A percentile compares a stretch with the other conserved stretches of the same genome.
Evolutionary conservation across 768 basidiomycete genomes (phyloP).

Genomic region (Erythrobasidium yunnanense): DNA sequence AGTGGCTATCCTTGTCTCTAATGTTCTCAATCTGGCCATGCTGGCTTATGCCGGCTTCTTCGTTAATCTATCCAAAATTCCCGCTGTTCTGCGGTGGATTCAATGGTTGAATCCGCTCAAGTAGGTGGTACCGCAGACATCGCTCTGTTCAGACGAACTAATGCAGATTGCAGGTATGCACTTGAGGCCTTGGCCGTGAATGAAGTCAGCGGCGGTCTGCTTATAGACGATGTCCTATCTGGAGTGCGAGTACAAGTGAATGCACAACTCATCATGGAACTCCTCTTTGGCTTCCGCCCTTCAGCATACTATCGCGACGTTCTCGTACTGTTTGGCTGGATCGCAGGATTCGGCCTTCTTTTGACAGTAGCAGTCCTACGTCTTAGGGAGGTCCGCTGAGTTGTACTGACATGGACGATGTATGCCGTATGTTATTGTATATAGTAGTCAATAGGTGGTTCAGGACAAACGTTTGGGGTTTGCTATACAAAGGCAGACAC

Average conservation of each 20-base stretch:
- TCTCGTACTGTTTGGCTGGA: slow-evolving; percentile 72
- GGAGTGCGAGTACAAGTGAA: slow-evolving; percentile 74
- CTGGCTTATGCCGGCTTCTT: slow-evolving; percentile 44
- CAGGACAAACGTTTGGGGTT: too few species aligned
- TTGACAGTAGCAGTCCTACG: slow-evolving; percentile 57
- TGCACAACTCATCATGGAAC: slow-evolving; percentile 72
- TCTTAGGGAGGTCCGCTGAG: slow-evolving; percentile 11
- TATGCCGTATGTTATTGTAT: too few species aligned
- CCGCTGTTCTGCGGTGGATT: slow-evolving; percentile 83
- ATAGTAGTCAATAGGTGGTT: too few species aligned
- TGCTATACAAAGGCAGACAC: too few species aligned
- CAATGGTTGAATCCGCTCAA: slow-evolving; percentile 82
- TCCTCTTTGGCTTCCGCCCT: slow-evolving; percentile 76
- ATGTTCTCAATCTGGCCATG: slow-evolving; percentile 43
- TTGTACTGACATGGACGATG: too few species aligned
- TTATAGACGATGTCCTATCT: slow-evolving; percentile 64
- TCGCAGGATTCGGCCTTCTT: slow-evolving; percentile 61
- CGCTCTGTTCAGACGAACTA: slow-evolving; percentile 5
- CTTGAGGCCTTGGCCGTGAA: slow-evolving; percentile 71
- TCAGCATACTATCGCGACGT: slow-evolving; percentile 83
- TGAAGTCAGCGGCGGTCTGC: slow-evolving; percentile 76
- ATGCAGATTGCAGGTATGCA: slow-evolving; percentile 37
- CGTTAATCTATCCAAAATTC: slow-evolving; percentile 50
- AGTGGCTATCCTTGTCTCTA: slow-evolving; percentile 77
- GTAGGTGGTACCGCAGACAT: too few species aligned